These are phyloP conservation scores for Salvia sclarea DNA, from an alignment of 305 asterid species.

Conservation along the genomic window DNA sequence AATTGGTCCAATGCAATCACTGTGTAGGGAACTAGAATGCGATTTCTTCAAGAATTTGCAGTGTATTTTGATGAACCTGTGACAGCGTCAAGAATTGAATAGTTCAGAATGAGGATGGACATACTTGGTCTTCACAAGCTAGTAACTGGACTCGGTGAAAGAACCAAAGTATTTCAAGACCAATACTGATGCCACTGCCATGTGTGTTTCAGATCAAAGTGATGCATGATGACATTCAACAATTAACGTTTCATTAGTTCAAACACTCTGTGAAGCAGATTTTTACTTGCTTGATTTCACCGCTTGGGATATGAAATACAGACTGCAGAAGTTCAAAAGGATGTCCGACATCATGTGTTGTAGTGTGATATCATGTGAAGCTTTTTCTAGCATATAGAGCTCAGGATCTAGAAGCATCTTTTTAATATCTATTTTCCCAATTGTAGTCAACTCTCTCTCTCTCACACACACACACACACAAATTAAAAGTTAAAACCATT, in stretches of 20 bases:
- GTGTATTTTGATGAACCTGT: constrained; percentile 96
- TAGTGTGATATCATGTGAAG: neutral
- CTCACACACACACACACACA: no score
- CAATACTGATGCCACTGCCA: constrained; percentile 16
- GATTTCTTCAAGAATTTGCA: constrained; percentile 91
- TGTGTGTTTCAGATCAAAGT: constrained; percentile 14
- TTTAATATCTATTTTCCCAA: neutral
- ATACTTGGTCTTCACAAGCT: constrained; percentile 7
- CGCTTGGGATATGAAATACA: neutral
- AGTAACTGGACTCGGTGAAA: neutral
- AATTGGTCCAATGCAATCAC: constrained; percentile 16
- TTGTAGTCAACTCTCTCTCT: constrained; percentile 14
- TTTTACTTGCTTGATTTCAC: neutral
- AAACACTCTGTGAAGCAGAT: neutral
- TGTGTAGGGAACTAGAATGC: constrained; percentile 59
- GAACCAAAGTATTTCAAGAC: neutral
- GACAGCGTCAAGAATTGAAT: constrained; percentile 33
- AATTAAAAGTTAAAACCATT: neutral
- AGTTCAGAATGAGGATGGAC: constrained; percentile 26
- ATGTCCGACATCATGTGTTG: neutral
- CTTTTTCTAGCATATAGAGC: neutral
- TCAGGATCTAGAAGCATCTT: constrained; percentile 7
- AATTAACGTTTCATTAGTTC: neutral
- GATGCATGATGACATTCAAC: constrained; percentile 9
- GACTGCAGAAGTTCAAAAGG: neutral